Base-by-base conservation (phyloP, 805 yeast genomes). In the Lachancea kluyveri region DNA sequence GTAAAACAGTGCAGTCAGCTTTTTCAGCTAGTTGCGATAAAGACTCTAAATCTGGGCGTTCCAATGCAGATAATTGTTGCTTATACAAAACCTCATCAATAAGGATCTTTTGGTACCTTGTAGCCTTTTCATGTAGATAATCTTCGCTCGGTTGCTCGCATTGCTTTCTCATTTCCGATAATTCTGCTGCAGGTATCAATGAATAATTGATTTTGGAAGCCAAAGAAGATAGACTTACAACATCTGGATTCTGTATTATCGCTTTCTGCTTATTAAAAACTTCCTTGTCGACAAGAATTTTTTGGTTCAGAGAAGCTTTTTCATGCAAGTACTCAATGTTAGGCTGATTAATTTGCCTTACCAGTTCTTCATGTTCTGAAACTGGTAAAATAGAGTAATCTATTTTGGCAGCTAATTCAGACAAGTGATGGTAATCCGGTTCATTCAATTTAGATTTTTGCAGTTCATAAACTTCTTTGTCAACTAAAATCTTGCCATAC, bases 311-410 rank as follows among this genome's bases (percentile, higher is more conserved):
- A 2, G 14, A 17, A 3, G 41, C 40, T 20, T 36, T 32, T 6
- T 36, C 42, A 5, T 21, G 18, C n/a, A 55, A 20, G 18, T 37
- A 38, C 3, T 45, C 53, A 6, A 42, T 8, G 7, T 36, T 24
- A 9, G 50, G 48, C 6, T 27, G 9, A 7, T 36, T 36, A 11
- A 21, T 17, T 22, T 32, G 25, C 4, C 24, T 31, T 9, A 30
- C 17, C 17, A 43, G 12, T 8, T 24, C 17, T 5, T 31, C 19
- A 10, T 35, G 31, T 8, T 49, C 52, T 24, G 30, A 31, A 6
- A 14, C 15, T 6, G 33, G 16, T 6, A 39, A 20, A 9, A 37
- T 11, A 6, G 24, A 11, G 17, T 28, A 17, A 10, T 28, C 28
- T 2, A 24, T 14, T 5, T 12, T 18, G 2, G 23, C 13, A n/a